These are phyloP conservation scores for Piromyces sp. DNA, from an alignment of 192 early-diverging fungal species.

Conservation along the genomic window DNA sequence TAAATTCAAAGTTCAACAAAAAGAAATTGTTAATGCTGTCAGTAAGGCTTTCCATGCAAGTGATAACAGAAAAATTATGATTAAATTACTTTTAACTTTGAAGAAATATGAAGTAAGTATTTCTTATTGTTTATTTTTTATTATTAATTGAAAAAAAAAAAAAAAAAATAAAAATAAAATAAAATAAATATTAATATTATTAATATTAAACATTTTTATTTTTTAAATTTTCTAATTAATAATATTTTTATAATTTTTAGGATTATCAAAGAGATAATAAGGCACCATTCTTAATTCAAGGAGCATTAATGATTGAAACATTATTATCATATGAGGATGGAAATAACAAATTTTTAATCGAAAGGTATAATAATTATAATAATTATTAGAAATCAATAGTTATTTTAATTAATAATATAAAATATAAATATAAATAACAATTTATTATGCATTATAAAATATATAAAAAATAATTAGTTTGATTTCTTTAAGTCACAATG, in stretches of 20 bases:
- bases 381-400: too few relatives aligned
- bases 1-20: constrained; percentile 14
- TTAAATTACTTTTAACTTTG: neutral
- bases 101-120: neutral
- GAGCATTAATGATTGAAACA: neutral
- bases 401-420: too few relatives aligned
- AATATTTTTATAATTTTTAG: neutral
- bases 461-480: neutral
- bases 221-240: too few relatives aligned
- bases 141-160: too few relatives aligned
- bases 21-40: neutral
- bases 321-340: neutral
- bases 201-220: too few relatives aligned
- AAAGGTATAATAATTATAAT: neutral
- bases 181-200: too few relatives aligned
- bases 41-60: neutral
- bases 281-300: neutral
- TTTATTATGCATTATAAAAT: too few relatives aligned
- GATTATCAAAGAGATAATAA: neutral
- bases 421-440: too few relatives aligned
- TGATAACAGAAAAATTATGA: neutral
- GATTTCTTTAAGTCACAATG: neutral
- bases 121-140: too few relatives aligned
- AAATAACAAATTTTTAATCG: neutral
- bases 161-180: too few relatives aligned